Percentiles rank a stretch among this genome's conserved stretches.
Conservation (phyloP, 2,329 filamentous ascomycete species). For the Aureobasidium sp. region DNA sequence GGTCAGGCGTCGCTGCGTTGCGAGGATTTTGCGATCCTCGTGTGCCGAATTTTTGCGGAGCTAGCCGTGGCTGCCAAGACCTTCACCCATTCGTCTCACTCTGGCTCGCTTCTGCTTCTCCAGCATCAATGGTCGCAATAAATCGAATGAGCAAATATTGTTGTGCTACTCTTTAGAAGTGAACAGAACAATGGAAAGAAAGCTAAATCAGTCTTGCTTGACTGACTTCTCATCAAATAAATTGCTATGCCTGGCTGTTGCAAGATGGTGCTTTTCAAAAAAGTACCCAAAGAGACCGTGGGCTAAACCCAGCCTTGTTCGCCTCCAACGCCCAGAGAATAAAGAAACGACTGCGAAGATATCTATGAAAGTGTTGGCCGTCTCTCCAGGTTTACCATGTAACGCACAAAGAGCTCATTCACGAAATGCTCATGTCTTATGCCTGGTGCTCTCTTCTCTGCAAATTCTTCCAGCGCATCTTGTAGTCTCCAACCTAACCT, state of each 20-base stretch:
- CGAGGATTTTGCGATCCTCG: constrained; percentile 1
- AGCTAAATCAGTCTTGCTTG: neutral
- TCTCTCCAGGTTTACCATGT: constrained; percentile 47
- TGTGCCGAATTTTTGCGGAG: constrained; percentile 6
- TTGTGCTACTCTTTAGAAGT: too few relatives aligned
- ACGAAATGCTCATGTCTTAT: constrained; percentile 87
- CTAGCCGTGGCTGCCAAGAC: neutral
- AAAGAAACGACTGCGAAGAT: neutral
- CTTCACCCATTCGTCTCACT: neutral
- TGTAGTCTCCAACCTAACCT: constrained; percentile 62
- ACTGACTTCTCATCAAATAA: neutral
- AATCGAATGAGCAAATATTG: too few relatives aligned
- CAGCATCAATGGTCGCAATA: neutral
- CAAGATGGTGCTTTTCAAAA: neutral
- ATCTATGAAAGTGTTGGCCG: constrained; percentile 17
- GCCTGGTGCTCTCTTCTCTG: constrained; percentile 63
- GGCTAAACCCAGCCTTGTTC: neutral
- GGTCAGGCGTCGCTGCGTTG: neutral
- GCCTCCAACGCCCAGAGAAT: neutral
- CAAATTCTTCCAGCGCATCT: constrained; percentile 74
- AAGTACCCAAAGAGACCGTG: neutral
- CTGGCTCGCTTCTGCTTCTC: neutral
- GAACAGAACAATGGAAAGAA: neutral
- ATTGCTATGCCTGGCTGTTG: neutral
- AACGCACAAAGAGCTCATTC: constrained; percentile 74